Evolutionary conservation across 371 early-diverging fungal species (phyloP).

Genomic region (Mucor piriformis): DNA sequence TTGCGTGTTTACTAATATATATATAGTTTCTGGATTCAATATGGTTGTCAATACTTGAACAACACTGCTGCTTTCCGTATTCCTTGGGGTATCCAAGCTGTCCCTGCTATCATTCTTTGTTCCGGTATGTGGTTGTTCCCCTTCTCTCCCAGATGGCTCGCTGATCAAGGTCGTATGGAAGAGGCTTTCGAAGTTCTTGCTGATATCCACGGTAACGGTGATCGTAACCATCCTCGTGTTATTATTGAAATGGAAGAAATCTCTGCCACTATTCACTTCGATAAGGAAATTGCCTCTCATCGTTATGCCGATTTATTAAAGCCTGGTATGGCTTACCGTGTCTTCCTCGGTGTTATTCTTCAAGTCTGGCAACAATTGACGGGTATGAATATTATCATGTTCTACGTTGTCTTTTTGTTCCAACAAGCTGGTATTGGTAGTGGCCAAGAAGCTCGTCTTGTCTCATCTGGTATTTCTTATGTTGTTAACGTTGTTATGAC

Average conservation of each 20-base stretch:
- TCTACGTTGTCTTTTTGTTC: constrained; percentile 49
- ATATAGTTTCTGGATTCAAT: constrained; percentile 32
- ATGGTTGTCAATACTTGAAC: constrained; percentile 19
- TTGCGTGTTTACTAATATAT: neutral
- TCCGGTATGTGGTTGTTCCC: constrained; percentile 59
- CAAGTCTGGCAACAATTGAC: constrained; percentile 80
- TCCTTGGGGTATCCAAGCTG: constrained; percentile 80
- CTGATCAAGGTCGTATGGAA: constrained; percentile 53
- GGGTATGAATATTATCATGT: constrained; percentile 71
- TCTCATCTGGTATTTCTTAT: constrained; percentile 45
- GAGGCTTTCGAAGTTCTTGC: constrained; percentile 61
- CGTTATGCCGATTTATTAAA: constrained; percentile 23
- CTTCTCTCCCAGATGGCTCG: constrained; percentile 53
- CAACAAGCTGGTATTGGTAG: constrained; percentile 43
- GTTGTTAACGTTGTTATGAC: constrained; percentile 60
- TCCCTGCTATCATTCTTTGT: constrained; percentile 76
- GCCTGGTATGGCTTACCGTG: constrained; percentile 61
- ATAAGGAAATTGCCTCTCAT: constrained; percentile 64
- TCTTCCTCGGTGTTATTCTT: constrained; percentile 71
- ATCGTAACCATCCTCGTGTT: constrained; percentile 39
- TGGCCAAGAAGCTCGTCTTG: constrained; percentile 39
- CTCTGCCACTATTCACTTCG: constrained; percentile 68
- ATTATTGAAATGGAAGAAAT: constrained; percentile 68
- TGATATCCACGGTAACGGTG: constrained; percentile 46
- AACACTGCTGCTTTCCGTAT: constrained; percentile 71